Conservation (phyloP, 768 basidiomycete species). For the Boletus sp. region DNA sequence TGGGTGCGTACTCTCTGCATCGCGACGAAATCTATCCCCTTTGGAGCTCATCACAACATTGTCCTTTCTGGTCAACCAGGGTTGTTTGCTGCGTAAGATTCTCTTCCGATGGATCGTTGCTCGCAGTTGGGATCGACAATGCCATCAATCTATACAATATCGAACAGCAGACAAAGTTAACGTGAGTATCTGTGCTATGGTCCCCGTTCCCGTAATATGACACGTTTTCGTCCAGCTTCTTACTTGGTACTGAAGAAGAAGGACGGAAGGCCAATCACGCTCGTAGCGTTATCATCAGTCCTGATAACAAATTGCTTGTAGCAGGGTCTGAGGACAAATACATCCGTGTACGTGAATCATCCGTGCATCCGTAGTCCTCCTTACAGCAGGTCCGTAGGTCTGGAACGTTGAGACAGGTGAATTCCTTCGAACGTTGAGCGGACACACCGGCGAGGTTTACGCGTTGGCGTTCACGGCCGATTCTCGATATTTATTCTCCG, state of each 20-base stretch:
- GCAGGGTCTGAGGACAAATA: slow-evolving; percentile 36
- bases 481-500: slow-evolving; percentile 35
- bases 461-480: slow-evolving; percentile 35
- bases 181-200: slow-evolving; percentile 15
- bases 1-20: slow-evolving; percentile 50
- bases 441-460: slow-evolving; percentile 37
- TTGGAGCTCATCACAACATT: slow-evolving; percentile 8
- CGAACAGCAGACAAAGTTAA: slow-evolving; percentile 25
- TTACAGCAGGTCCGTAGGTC: slow-evolving; percentile 18
- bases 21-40: slow-evolving; percentile 1
- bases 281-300: slow-evolving; percentile 33
- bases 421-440: slow-evolving; percentile 30
- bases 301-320: slow-evolving; percentile 29
- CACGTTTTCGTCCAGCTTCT: slow-evolving; percentile 20
- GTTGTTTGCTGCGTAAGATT: slow-evolving; percentile 34
- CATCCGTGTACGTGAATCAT: slow-evolving; percentile 27
- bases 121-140: slow-evolving; percentile 34
- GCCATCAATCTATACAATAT: slow-evolving; percentile 31
- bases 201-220: neutral
- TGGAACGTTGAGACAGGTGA: slow-evolving; percentile 27
- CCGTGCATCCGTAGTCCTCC: neutral
- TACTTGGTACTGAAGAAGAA: slow-evolving; percentile 25
- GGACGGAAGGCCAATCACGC: slow-evolving; percentile 27
- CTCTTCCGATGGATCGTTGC: slow-evolving; percentile 30
- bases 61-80: slow-evolving; percentile 12